Base-by-base conservation (phyloP, 2,329 filamentous ascomycete species). In the Penicillium sp. region DNA sequence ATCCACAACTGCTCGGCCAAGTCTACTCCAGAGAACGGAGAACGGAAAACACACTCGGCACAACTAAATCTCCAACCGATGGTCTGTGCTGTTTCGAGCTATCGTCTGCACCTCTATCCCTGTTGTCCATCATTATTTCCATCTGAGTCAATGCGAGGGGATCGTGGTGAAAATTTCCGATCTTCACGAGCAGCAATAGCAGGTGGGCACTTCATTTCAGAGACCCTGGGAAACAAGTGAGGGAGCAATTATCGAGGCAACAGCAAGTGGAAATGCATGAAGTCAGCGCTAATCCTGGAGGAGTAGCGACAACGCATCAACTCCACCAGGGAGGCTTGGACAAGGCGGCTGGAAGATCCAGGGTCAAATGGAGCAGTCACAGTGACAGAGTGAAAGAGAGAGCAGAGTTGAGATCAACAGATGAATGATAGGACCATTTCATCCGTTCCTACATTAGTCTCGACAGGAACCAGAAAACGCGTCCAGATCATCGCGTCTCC, bases 81-180 rank as follows among this genome's bases (percentile, higher is more conserved):
- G 18, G 18, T 9, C 18, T 9, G 18, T 22, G 18, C 18, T 5
- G 18, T 6, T n/a, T 5, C 47, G 48, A 51, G 34, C 32, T 31
- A 39, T 47, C 49, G 39, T 12, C 34, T 48, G 38, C 39, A 35
- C 31, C 15, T 17, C 20, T 22, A 37, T 22, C 43, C 48, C 45
- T 37, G 27, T 27, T 30, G 26, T 23, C 18, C 27, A 48, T 48
- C 33, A 5, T 44, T 35, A 51, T 50, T 37, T 41, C n/a, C 30
- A 35, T 37, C 28, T 39, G 35, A 45, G 41, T 51, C 48, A 44
- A 51, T 38, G 48, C 37, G 44, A 51, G 48, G 48, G 33, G 40
- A 40, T 51, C 48, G 43, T 52, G 50, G 25, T 6, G 13, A 25
- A 50, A 51, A 39, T 48, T 44, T 52, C 50, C 50, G 50, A 41